Evolutionary conservation across 345 rosid genomes (phyloP).

Genomic region (Populus simonii): DNA sequence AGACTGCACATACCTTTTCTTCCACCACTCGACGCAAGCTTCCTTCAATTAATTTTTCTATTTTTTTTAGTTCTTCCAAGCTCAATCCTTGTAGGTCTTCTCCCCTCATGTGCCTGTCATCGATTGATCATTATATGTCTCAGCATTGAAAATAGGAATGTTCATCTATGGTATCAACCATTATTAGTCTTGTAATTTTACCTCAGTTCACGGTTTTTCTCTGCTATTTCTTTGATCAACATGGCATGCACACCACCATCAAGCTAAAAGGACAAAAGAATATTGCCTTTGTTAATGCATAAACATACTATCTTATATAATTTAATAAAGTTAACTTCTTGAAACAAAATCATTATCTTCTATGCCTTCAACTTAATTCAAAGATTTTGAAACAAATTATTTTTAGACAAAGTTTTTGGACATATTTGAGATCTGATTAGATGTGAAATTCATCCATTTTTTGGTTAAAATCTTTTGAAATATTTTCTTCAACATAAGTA

Average conservation of each 20-base stretch:
- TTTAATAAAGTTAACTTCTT: background rate
- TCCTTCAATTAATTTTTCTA: conserved; percentile 24
- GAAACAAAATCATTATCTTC: background rate
- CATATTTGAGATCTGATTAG: too few species aligned
- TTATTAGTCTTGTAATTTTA: conserved; percentile 12
- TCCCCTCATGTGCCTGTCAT: conserved; percentile 32
- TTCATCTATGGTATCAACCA: background rate
- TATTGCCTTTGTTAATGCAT: background rate
- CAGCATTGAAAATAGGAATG: background rate
- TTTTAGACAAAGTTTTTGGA: too few species aligned
- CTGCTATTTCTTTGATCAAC: conserved; percentile 34
- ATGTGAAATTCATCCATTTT: too few species aligned
- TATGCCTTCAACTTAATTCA: background rate
- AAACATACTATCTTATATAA: background rate
- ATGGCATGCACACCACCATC: conserved; percentile 11
- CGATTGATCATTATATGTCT: background rate
- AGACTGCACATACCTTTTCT: conserved; percentile 25
- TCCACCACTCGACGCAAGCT: conserved; percentile 21
- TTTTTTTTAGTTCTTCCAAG: conserved; percentile 14
- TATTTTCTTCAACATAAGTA: too few species aligned
- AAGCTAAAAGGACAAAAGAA: conserved; percentile 24
- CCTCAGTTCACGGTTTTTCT: conserved; percentile 40
- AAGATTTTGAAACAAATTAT: background rate
- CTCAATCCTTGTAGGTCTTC: conserved; percentile 34
- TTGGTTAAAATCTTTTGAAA: too few species aligned